phyloP scores from a whole-genome alignment of 768 basidiomycete species.

The Naganishia onofrii region DNA sequence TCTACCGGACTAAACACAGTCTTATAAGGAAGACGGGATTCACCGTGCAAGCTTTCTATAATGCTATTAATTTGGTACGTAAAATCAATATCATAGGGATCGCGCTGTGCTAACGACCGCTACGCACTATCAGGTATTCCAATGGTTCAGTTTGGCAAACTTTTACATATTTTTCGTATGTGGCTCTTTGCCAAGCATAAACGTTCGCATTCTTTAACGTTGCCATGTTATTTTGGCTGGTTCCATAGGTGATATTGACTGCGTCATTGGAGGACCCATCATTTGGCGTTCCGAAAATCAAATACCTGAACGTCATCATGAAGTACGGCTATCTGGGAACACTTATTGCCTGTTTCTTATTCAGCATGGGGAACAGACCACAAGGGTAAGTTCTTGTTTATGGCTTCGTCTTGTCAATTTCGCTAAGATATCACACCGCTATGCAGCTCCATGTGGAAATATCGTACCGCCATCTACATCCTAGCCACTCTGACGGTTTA shows the following conservation, averaged over 20 bases:
- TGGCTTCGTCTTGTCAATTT: neutral
- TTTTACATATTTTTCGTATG: conserved; percentile 91
- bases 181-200: conserved; percentile 29
- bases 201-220: neutral
- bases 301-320: conserved; percentile 69
- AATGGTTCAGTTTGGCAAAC: conserved; percentile 96
- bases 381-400: conserved; percentile 60
- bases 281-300: conserved; percentile 65
- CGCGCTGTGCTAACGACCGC: neutral
- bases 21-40: conserved; percentile 68
- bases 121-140: conserved; percentile 58
- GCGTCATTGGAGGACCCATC: conserved; percentile 75
- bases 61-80: conserved; percentile 67
- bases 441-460: conserved; percentile 74
- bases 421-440: conserved; percentile 3
- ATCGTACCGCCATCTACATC: conserved; percentile 70
- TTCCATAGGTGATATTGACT: conserved; percentile 72
- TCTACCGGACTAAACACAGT: conserved; percentile 77
- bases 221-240: neutral
- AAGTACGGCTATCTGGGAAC: conserved; percentile 82
- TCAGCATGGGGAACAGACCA: conserved; percentile 94
- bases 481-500: conserved; percentile 78
- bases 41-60: conserved; percentile 79
- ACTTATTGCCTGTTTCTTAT: conserved; percentile 83
- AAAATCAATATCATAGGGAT: too few species aligned